Percentiles rank a stretch among this genome's conserved stretches.
Conservation (phyloP, 129 eudicot genomes). For the Tagetes erecta region DNA sequence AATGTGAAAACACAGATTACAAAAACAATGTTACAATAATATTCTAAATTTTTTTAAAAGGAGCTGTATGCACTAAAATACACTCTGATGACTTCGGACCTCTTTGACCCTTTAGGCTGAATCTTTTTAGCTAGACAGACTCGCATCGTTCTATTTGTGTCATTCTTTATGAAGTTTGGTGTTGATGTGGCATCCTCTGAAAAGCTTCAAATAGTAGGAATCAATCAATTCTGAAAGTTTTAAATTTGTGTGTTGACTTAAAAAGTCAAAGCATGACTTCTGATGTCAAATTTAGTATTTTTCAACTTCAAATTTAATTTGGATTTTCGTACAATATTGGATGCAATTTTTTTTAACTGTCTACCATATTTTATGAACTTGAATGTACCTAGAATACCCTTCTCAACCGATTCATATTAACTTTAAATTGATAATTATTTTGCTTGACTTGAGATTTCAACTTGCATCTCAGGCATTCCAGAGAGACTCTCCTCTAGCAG, state of each 20-base stretch:
- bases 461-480: conserved; percentile 57
- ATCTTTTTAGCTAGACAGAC: too few relatives aligned
- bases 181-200: too few relatives aligned
- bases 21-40: too few relatives aligned
- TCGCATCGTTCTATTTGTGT: too few relatives aligned
- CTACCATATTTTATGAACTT: not conserved
- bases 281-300: conserved; percentile 15
- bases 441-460: conserved; percentile 17
- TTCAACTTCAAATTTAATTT: not conserved
- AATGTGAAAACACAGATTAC: not conserved
- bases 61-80: too few relatives aligned
- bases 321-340: not conserved
- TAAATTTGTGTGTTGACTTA: conserved; percentile 9
- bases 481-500: conserved; percentile 73
- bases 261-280: conserved; percentile 20
- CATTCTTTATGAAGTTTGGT: too few relatives aligned
- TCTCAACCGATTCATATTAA: not conserved
- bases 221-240: not conserved
- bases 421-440: not conserved
- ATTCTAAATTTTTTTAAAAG: too few relatives aligned
- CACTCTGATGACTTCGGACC: too few relatives aligned
- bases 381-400: not conserved
- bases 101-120: too few relatives aligned
- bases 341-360: not conserved
- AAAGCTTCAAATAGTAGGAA: too few relatives aligned